Base-by-base conservation (phyloP, 2,329 filamentous ascomycete genomes). In the Pleomassaria siparia region DNA sequence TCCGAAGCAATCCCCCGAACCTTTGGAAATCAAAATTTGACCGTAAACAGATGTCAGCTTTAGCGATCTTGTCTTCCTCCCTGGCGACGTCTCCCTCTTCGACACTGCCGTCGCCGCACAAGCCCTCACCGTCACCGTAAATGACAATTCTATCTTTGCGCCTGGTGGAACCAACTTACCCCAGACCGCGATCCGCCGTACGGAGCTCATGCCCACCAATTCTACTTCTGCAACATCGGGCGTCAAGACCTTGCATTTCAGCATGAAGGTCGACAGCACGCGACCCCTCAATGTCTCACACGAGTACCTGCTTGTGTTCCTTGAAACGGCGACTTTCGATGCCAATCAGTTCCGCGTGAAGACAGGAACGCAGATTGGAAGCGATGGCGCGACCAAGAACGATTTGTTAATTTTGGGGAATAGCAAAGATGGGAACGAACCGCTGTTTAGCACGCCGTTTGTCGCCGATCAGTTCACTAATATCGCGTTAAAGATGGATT, bases 221-320 rank as follows among this genome's bases (percentile, higher is more conserved):
- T 37, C 35, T 12, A 24, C 40, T 2, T 36, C 37, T 15, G 40
- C 42, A 2, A 28, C 51, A 3, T 44, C 46, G 7, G 54, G 54
- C 7, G 26, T 58, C 30, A 58, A 58, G 41, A 58, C 54, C 4
- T 40, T 58, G 2, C 54, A 58, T 26, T 49, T 58, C 32, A 55
- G 52, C 20, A 43, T 58, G 21, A 47, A 44, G 18, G 50, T 50
- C n/a, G 53, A 50, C 28, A 33, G 40, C 18, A 35, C 47, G 4
- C 29, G 51, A 4, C 47, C 54, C 15, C 40, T 58, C 12, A 58
- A 58, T 25, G 16, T 46, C 36, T 53, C 47, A 36, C 54, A 58
- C 35, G 54, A 58, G 33, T 58, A 58, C 39, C 29, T 47, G 4
- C 42, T 58, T 37, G 44, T 49, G 7, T 58, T 58, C 41, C 48